phyloP scores from a whole-genome alignment of 345 rosid species.

The Bruguiera gymnorhiza region DNA sequence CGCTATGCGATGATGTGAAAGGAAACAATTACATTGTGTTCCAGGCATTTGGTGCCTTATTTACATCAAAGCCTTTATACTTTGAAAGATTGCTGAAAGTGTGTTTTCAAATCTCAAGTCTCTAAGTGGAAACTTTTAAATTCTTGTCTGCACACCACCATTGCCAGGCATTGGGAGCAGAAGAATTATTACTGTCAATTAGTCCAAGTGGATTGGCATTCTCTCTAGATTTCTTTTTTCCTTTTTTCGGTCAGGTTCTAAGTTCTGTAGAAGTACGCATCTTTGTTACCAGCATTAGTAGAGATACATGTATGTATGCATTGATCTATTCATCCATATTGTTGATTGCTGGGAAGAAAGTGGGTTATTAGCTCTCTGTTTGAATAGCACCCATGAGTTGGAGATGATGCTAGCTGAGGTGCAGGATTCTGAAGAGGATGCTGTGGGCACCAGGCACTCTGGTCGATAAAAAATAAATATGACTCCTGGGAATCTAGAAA shows the following conservation, averaged over 20 bases:
- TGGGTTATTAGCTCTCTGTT: background rate
- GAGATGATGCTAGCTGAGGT: slow-evolving; percentile 85
- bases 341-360: background rate
- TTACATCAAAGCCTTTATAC: background rate
- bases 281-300: background rate
- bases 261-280: background rate
- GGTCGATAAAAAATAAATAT: slow-evolving; percentile 23
- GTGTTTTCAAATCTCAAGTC: background rate
- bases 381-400: slow-evolving; percentile 55
- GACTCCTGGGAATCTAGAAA: slow-evolving; percentile 48
- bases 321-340: background rate
- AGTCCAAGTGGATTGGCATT: too few relatives aligned
- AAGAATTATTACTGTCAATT: background rate
- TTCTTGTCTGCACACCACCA: background rate
- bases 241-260: too few relatives aligned
- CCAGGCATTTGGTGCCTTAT: background rate
- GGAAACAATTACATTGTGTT: background rate
- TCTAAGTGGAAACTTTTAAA: background rate
- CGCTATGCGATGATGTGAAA: background rate
- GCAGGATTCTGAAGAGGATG: slow-evolving; percentile 86
- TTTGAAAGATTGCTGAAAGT: background rate
- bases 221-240: background rate
- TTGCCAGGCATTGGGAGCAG: background rate
- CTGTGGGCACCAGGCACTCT: slow-evolving; percentile 41
- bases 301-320: background rate